Evolutionary conservation across 2,329 filamentous ascomycete species (phyloP), one percentile per base, ranked within the genome.

Genomic region (Stachybotrys chartarum): DNA sequence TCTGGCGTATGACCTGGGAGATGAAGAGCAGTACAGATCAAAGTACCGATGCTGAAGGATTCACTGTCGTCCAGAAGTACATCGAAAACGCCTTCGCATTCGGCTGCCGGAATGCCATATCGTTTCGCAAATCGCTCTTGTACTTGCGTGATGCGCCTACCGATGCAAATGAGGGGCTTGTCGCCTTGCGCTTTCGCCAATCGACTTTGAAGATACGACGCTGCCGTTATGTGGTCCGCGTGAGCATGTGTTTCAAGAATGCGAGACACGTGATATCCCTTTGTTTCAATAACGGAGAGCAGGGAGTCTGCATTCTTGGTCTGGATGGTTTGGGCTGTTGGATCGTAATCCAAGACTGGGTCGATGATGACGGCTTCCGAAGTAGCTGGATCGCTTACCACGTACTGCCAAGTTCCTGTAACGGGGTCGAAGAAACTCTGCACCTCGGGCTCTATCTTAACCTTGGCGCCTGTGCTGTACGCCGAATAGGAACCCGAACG

Each of bases 171-270:
- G 0, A 61, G 58, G 0, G 79, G 76, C 48, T 63, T 66, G 1
- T 54, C 44, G 1, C 63, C 67, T 48, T 76, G 70, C 0, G 53
- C 51, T 7, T 68, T 55, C 0, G 63, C 59, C 0, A 84, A 70
- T 7, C 64, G 65, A 0, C 65, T 63, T 60, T 83, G 80, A 0
- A 87, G 72, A 63, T 85, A 86, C 8, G 72, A 72, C 0, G 82
- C 73, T 0, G 83, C 77, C 1, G 81, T 85, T 1, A 85, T 61
- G 58, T 86, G 81, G 57, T 85, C 80, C 12, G 81, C 81, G 59
- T 85, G 79, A 1, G 73, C 77, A 62, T 86, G 83, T 0, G 84
- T 86, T 60, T 86, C 83, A 8, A 86, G 73, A 30, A 86, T 80
- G 47, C 66, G 68, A 3, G 70, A 68, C 24, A 86, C 64, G 0